Evolutionary conservation across 2,329 filamentous ascomycete species (phyloP), one percentile per base, ranked within the genome.

Genomic region (Daldinia eschscholtzii): DNA sequence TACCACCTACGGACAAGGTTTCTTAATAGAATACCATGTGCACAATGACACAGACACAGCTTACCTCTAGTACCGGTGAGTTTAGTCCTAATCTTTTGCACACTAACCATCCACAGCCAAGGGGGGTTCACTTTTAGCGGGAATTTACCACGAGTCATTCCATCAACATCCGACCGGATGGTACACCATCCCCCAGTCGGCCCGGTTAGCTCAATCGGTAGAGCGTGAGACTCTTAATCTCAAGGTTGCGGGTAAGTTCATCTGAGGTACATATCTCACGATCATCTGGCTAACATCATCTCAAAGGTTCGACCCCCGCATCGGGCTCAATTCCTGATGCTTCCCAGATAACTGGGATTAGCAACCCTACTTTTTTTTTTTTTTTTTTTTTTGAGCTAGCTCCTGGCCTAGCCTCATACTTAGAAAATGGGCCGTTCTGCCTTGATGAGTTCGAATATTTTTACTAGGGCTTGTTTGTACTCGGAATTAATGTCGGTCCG

Each of bases 201-300:
- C 84, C 84, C 81, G 83, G 84, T 83, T 88, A 88, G 86, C 86
- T 88, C 86, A 88, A 88, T 88, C 85, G 85, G 86, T 89, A 90
- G 88, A 90, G 87, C 87, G 87, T 89, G 84, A 88, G 88, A 89
- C 88, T 90, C 88, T 83, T 83, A 82, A 76, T 87, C 72, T 76
- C 73, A 75, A 76, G 73, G 73, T 70, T 73, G 73, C 73, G 73
- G 74, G 60, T 62, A 62, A 48, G 60, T 62, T 46, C 0, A 18
- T 18, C 26, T 4, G 13, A n/a, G 26, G 13, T 50, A 35, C 30
- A 13, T 50, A 6, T 50, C 15, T 30, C 46, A 30, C 26, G 20
- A 18, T 30, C 26, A 9, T 4, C 12, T n/a, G 26, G 37, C 61
- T 63, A 63, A 63, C 61, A 41, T 33, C 28, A 20, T 18, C 42